Conservation (phyloP, 1,139 yeast genomes). For the Pneumocystis carinii region DNA sequence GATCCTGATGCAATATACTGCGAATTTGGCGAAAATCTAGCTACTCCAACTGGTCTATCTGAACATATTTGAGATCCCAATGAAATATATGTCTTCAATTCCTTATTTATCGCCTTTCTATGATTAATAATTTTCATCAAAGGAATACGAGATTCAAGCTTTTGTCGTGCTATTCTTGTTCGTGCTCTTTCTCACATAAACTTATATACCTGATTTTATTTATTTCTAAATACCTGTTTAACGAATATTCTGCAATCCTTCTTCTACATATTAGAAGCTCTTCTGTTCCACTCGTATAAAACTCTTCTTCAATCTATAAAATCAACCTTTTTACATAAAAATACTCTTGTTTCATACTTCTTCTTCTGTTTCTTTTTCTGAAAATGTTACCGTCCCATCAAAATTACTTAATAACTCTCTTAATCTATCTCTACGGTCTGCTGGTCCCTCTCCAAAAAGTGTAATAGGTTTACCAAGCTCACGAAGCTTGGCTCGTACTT, state of each 20-base stretch:
- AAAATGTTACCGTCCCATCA: slow-evolving; percentile 17
- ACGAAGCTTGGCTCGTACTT: slow-evolving; percentile 37
- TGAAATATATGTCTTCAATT: slow-evolving; percentile 32
- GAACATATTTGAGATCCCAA: slow-evolving; percentile 58
- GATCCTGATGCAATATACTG: slow-evolving; percentile 49
- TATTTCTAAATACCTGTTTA: slow-evolving; percentile 19
- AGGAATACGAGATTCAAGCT: slow-evolving; percentile 4
- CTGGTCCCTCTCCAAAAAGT: slow-evolving; percentile 44
- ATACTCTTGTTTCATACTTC: slow-evolving; percentile 8
- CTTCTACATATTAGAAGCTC: slow-evolving; percentile 43
- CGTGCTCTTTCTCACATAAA: not conserved
- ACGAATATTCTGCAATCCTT: slow-evolving; percentile 37
- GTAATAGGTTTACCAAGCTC: slow-evolving; percentile 46
- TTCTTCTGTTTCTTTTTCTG: slow-evolving; percentile 21
- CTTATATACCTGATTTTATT: not conserved
- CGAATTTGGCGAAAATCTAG: slow-evolving; percentile 32
- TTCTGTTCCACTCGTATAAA: slow-evolving; percentile 63
- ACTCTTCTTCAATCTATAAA: slow-evolving; percentile 44
- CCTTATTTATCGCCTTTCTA: slow-evolving; percentile 34
- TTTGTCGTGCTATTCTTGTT: slow-evolving; percentile 3
- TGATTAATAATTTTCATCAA: slow-evolving; percentile 25
- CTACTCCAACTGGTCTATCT: slow-evolving; percentile 52
- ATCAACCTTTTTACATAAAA: not conserved
- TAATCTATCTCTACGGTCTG: slow-evolving; percentile 47
- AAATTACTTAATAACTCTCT: slow-evolving; percentile 26